These are phyloP conservation scores for Spatholobus suberectus DNA, from an alignment of 306 rosid genomes.

Conservation along the genomic window DNA sequence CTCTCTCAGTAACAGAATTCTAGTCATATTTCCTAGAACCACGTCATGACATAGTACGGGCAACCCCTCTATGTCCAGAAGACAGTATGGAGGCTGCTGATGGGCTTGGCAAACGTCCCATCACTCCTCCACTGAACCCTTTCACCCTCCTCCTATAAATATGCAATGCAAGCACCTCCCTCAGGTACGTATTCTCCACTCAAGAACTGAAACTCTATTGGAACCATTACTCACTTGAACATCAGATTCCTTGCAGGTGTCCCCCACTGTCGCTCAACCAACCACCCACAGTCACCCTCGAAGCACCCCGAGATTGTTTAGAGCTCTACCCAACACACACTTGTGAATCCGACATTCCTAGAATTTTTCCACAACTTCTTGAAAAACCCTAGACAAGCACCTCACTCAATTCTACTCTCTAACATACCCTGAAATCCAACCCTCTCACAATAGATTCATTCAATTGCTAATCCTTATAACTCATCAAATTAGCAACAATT, in stretches of 20 bases:
- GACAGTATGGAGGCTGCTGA: background rate
- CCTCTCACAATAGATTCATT: background rate
- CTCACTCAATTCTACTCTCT: background rate
- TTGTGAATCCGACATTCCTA: background rate
- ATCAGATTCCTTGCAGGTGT: background rate
- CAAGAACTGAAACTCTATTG: background rate
- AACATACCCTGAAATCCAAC: background rate
- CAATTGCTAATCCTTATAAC: background rate
- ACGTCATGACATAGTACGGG: no score
- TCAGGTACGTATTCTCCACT: background rate
- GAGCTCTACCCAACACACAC: background rate
- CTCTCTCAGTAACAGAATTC: background rate
- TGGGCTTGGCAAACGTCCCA: no score
- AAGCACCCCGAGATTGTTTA: background rate
- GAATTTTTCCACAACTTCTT: background rate
- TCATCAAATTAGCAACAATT: background rate
- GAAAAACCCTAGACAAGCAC: background rate
- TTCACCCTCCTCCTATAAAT: no score
- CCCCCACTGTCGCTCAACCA: background rate
- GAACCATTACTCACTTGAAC: background rate
- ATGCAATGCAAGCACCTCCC: background rate
- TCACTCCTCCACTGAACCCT: no score
- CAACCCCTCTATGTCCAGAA: background rate
- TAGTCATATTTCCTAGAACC: background rate
- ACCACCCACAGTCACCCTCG: background rate